These are phyloP conservation scores for Paradendryphiella salina DNA, from an alignment of 2,329 filamentous ascomycete genomes.

Conservation along the genomic window DNA sequence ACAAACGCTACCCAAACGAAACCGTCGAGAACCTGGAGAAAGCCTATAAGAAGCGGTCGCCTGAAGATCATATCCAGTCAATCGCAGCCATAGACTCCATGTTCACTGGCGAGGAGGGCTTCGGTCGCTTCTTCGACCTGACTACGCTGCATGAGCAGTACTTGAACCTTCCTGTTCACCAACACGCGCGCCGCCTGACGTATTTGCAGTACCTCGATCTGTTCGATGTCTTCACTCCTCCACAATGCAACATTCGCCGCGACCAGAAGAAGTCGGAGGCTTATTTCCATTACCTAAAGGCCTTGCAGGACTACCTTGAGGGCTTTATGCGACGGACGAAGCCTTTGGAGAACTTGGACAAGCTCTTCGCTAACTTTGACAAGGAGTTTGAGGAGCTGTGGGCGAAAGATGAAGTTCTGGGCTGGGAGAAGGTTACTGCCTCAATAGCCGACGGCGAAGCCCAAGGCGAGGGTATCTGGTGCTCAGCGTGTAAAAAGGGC, in stretches of 20 bases:
- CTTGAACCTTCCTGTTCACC: slow-evolving; percentile 84
- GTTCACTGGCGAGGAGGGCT: slow-evolving; percentile 95
- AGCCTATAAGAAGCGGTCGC: slow-evolving; percentile 75
- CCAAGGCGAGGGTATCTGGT: slow-evolving; percentile 74
- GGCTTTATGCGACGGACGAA: slow-evolving; percentile 81
- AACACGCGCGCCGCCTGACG: slow-evolving; percentile 65
- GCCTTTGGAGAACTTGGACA: slow-evolving; percentile 83
- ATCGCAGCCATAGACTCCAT: slow-evolving; percentile 78
- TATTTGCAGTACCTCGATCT: slow-evolving; percentile 92
- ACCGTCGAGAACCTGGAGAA: slow-evolving; percentile 93
- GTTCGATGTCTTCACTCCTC: slow-evolving; percentile 83
- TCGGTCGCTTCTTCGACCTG: slow-evolving; percentile 89
- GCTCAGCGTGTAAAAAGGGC: slow-evolving; percentile 87
- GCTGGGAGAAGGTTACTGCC: slow-evolving; percentile 66
- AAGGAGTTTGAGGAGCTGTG: slow-evolving; percentile 82
- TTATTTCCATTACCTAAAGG: slow-evolving; percentile 87
- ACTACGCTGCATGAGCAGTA: slow-evolving; percentile 83
- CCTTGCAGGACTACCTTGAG: slow-evolving; percentile 81
- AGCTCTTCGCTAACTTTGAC: slow-evolving; percentile 74
- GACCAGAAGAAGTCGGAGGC: slow-evolving; percentile 86
- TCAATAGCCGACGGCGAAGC: slow-evolving; percentile 56
- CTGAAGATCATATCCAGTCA: slow-evolving; percentile 64
- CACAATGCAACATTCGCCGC: slow-evolving; percentile 73
- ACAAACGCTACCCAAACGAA: slow-evolving; percentile 89
- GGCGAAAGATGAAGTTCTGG: slow-evolving; percentile 76